A percentile compares a stretch with the other conserved stretches of the same genome.
Evolutionary conservation across 2,329 filamentous ascomycete species (phyloP).

Genomic region (Dactylellina haptotyla): DNA sequence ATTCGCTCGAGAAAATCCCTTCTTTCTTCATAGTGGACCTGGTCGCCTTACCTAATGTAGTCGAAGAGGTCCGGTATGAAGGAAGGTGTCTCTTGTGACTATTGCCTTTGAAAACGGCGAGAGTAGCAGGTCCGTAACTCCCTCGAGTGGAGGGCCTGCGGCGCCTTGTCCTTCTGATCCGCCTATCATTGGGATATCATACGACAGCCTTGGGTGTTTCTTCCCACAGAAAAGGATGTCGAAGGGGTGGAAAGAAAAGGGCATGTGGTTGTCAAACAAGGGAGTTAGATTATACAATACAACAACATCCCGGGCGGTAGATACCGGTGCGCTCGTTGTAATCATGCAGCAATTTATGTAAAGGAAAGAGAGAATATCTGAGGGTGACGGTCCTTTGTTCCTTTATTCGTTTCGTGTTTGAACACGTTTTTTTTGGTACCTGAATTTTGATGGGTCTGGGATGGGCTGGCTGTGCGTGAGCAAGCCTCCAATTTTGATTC

Average conservation of each 20-base stretch:
- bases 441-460: neutral
- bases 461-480: slow-evolving; percentile 9
- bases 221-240: too few species aligned
- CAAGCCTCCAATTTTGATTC: slow-evolving; percentile 5
- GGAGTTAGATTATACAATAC: slow-evolving; percentile 6
- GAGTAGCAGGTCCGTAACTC: neutral
- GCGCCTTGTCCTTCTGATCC: slow-evolving; percentile 28
- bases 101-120: neutral
- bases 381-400: slow-evolving; percentile 27
- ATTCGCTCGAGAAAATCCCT: too few species aligned
- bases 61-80: too few species aligned
- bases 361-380: neutral
- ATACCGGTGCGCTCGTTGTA: slow-evolving; percentile 16
- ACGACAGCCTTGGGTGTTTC: too few species aligned
- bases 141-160: too few species aligned
- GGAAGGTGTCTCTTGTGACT: too few species aligned
- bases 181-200: slow-evolving; percentile 16
- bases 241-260: neutral
- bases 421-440: slow-evolving; percentile 47
- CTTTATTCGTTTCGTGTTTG: slow-evolving; percentile 53
- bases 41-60: too few species aligned
- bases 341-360: slow-evolving; percentile 11
- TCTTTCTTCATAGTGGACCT: too few species aligned
- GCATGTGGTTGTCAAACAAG: slow-evolving; percentile 10
- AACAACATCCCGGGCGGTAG: too few species aligned